Conservation (phyloP, 345 rosid species). For the Gossypium raimondii region DNA sequence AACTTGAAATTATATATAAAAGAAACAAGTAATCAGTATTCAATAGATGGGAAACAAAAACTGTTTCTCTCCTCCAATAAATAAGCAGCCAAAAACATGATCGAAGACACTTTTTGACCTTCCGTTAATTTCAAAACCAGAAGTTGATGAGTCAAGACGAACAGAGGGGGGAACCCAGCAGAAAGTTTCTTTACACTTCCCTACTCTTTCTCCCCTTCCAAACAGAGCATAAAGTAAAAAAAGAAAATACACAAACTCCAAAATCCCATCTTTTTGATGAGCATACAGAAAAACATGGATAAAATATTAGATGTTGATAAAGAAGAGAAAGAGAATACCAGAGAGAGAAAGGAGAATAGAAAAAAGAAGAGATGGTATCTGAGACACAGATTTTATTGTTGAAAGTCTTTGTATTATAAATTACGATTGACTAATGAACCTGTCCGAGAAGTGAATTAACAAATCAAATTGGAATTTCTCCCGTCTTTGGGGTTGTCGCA, state of each 20-base stretch:
- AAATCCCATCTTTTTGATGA: not conserved
- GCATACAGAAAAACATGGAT: not conserved
- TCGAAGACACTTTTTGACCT: not conserved
- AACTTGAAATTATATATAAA: not conserved
- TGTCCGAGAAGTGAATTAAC: not conserved
- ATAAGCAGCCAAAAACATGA: not conserved
- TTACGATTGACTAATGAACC: conserved; percentile 9
- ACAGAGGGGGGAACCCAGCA: not conserved
- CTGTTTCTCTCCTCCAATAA: not conserved
- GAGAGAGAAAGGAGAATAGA: not conserved
- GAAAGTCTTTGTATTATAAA: not conserved
- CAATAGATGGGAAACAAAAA: not conserved
- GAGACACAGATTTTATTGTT: not conserved
- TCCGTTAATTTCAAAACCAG: not conserved
- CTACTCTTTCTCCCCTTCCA: not conserved
- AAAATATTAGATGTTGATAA: not conserved
- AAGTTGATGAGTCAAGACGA: not conserved
- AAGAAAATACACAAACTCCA: not conserved
- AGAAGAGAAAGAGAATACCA: not conserved
- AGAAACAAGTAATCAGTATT: not conserved
- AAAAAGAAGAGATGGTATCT: not conserved
- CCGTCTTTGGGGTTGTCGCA: not conserved
- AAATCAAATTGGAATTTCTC: not conserved
- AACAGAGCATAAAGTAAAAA: not conserved
- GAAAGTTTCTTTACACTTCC: not conserved